phyloP scores from a whole-genome alignment of 2,329 filamentous ascomycete species.

The Didymella sp. region DNA sequence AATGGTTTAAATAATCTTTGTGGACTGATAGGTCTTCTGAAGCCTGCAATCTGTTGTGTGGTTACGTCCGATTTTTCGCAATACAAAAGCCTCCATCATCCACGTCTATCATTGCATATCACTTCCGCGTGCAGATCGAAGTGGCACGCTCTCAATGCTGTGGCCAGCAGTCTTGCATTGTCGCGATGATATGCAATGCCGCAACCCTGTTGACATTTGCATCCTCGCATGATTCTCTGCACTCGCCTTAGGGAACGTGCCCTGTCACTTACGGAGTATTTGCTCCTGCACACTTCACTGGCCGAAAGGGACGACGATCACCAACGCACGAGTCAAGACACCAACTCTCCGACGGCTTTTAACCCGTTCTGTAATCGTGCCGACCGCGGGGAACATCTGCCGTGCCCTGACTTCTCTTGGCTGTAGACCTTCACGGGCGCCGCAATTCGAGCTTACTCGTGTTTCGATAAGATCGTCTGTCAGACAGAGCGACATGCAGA shows the following conservation, averaged over 20 bases:
- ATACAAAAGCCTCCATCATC: no score
- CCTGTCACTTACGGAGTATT: constrained; percentile 7
- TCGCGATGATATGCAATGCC: background rate
- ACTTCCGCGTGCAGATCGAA: background rate
- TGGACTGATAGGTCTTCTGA: no score
- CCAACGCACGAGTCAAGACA: constrained; percentile 9
- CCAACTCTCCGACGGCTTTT: constrained; percentile 1
- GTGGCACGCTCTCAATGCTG: background rate
- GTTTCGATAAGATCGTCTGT: constrained; percentile 13
- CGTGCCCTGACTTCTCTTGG: constrained; percentile 11
- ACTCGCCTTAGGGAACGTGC: constrained; percentile 3
- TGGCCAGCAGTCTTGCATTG: background rate
- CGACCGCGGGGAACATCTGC: constrained; percentile 16
- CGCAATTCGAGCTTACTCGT: constrained; percentile 6
- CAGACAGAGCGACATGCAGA: constrained; percentile 5
- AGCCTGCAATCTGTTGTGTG: no score
- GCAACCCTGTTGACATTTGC: background rate
- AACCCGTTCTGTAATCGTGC: constrained; percentile 7
- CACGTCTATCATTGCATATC: background rate
- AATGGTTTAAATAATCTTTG: no score
- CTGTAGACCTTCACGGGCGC: constrained; percentile 8
- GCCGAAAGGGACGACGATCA: constrained; percentile 5
- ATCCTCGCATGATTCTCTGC: constrained; percentile 2
- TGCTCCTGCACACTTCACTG: constrained; percentile 13
- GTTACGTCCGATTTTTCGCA: no score